phyloP scores from a whole-genome alignment of 2,329 filamentous ascomycete genomes.

The Monosporascus ibericus region DNA sequence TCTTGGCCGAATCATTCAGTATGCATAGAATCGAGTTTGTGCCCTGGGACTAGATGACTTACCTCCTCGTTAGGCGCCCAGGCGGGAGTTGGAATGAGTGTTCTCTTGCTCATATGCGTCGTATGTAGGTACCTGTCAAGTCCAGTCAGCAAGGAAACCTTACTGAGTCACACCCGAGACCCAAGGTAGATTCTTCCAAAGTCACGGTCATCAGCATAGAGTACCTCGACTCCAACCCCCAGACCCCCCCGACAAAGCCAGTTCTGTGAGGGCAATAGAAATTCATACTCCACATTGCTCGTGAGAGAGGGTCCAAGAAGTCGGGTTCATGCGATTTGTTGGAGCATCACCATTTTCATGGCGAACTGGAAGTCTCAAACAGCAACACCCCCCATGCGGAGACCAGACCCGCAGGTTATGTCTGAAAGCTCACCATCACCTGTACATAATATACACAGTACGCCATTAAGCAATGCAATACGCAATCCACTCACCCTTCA shows the following conservation, averaged over 20 bases:
- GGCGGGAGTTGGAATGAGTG: too few species aligned
- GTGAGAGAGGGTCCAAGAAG: neutral
- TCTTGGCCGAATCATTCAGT: too few species aligned
- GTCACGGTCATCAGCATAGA: neutral
- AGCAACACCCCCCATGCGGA: neutral
- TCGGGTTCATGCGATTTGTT: neutral
- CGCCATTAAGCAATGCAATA: neutral
- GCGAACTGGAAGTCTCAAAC: neutral
- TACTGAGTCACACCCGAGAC: neutral
- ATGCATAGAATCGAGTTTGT: too few species aligned
- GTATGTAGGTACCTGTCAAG: neutral
- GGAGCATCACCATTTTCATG: neutral
- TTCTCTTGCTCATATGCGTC: too few species aligned
- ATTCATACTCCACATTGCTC: neutral
- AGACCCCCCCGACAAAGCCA: neutral
- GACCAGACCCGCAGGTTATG: too few species aligned
- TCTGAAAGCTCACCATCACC: too few species aligned
- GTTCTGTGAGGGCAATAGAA: neutral
- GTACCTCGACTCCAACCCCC: neutral
- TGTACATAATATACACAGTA: neutral
- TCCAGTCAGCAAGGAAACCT: neutral
- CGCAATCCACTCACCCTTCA: neutral
- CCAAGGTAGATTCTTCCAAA: neutral
- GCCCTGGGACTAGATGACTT: too few species aligned
- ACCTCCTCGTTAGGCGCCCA: too few species aligned